Evolutionary conservation across 768 basidiomycete species (phyloP), one percentile per base, ranked within the genome.

Genomic region (Aureoboletus auriporus): DNA sequence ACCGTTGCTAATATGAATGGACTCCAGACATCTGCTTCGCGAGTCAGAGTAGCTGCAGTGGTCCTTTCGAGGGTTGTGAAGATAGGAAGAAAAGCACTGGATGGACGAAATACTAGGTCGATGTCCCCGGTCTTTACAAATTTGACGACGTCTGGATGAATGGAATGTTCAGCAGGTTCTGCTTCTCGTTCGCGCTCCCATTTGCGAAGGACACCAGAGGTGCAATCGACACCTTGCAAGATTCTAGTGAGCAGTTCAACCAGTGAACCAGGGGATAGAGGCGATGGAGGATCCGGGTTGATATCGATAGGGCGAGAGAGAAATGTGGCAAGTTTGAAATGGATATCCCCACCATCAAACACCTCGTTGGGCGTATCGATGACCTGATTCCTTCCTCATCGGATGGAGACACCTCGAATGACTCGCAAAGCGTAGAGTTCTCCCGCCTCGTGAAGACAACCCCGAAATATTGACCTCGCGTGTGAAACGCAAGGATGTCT

Each of bases 381-480:
- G 35, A 11, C 20, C 38, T 17, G 20, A 11, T 10, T 13, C n/a
- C 30, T 31, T 12, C 13, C 35, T 36, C 35, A 10, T 9, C 6
- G 9, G 17, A 42, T 0, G 73, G 64, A 1, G 70, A 69, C 13
- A 71, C 68, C 53, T 76, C 71, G 45, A 78, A 78, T 6, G 55
- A 57, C 51, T 78, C 77, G 43, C 70, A 69, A 13, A 64, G 49
- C 6, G 69, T 66, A 5, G 50, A 37, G 6, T 49, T 43, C 10
- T 52, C 43, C n/a, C 37, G 20, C 42, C 60, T 57, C 38, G 66
- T 67, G 20, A 73, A 38, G n/a, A 76, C 60, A 5, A 78, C 42
- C 6, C 30, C 42, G 2, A 30, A 9, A 7, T 17, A 1, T n/a
- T 42, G 30, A 33, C 5, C 3, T 31, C 59, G 59, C 26, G 77